These are phyloP conservation scores for Trichoderma koningiopsis DNA, from an alignment of 2,329 filamentous ascomycete species.

Conservation along the genomic window DNA sequence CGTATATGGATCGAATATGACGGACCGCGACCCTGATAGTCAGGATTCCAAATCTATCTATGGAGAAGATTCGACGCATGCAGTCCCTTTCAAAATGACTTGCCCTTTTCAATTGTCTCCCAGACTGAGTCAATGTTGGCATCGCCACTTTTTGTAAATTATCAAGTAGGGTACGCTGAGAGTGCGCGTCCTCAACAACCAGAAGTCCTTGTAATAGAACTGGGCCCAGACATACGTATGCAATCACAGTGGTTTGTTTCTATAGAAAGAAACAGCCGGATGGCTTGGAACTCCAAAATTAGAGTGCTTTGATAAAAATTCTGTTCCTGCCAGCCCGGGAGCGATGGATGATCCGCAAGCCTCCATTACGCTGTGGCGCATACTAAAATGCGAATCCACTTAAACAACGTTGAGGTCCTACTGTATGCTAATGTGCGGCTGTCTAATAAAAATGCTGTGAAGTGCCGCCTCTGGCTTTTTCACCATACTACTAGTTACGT, in stretches of 20 bases:
- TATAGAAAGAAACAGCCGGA: conserved; percentile 44
- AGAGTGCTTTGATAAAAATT: background rate
- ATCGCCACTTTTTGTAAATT: background rate
- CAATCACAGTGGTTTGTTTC: background rate
- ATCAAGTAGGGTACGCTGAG: background rate
- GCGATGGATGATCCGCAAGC: background rate
- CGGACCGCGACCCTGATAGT: background rate
- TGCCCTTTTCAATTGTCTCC: too few relatives aligned
- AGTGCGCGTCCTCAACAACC: background rate
- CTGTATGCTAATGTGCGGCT: too few relatives aligned
- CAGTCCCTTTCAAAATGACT: background rate
- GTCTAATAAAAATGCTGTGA: too few relatives aligned
- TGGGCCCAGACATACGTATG: background rate
- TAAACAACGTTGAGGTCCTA: too few relatives aligned
- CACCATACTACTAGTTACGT: too few relatives aligned
- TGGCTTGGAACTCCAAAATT: conserved; percentile 40
- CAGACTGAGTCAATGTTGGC: background rate
- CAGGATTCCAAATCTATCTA: background rate
- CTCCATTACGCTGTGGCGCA: background rate
- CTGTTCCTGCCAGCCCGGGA: background rate
- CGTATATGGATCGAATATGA: background rate
- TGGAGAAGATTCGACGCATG: background rate
- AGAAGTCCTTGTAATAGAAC: background rate
- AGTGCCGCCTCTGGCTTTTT: too few relatives aligned
- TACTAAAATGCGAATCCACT: background rate